Evolutionary conservation across 495 filamentous ascomycete species (phyloP).

Genomic region (Xanthoparmelia taractica): DNA sequence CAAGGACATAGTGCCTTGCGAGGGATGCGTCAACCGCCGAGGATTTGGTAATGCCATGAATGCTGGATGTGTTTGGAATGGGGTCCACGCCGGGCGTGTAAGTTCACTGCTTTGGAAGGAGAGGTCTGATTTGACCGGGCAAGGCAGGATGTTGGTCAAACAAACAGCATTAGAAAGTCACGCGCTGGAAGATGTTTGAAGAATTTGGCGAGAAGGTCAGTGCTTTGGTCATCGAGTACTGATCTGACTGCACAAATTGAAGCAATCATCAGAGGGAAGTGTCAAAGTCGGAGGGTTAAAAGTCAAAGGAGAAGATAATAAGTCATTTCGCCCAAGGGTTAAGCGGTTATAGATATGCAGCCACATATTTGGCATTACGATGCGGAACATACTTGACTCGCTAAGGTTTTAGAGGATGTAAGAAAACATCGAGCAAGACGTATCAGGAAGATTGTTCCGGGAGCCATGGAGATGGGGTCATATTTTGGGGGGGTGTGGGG

Average conservation of each 20-base stretch:
- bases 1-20: slow-evolving; percentile 3
- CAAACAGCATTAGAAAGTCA: background rate
- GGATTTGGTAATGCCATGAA: background rate
- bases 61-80: background rate
- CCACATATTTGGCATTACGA: slow-evolving; percentile 8
- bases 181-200: background rate
- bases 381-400: slow-evolving; percentile 1
- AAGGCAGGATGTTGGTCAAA: background rate
- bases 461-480: background rate
- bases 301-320: background rate
- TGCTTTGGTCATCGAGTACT: background rate
- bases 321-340: background rate
- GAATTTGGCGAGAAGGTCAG: background rate
- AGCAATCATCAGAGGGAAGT: background rate
- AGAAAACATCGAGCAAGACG: background rate
- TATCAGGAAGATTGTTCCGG: slow-evolving; percentile 2
- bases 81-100: background rate
- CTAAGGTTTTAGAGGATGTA: background rate
- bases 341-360: slow-evolving; percentile 11
- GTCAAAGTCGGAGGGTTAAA: background rate
- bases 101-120: background rate
- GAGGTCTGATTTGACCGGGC: background rate
- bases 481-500: background rate
- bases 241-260: background rate
- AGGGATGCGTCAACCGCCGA: background rate